These are phyloP conservation scores for Quercus lobata DNA, from an alignment of 331 rosid genomes.

Conservation along the genomic window DNA sequence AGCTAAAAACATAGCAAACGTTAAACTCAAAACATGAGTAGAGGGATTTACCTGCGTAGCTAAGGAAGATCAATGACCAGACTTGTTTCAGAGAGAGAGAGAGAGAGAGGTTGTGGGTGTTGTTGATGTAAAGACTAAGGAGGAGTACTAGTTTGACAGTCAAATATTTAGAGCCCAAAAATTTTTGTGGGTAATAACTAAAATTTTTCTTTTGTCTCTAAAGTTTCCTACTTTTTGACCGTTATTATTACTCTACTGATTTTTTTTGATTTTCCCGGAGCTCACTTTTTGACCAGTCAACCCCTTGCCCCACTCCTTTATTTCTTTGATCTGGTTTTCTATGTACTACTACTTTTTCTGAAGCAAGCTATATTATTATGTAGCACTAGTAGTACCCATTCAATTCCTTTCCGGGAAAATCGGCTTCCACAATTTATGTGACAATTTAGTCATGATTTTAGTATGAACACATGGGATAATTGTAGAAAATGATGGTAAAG, in stretches of 20 bases:
- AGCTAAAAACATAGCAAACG: not conserved
- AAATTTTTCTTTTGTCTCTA: constrained; percentile 1
- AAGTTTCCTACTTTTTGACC: constrained; percentile 23
- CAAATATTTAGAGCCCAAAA: constrained; percentile 26
- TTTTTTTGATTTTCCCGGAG: no score
- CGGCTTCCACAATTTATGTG: no score
- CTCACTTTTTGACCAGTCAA: constrained; percentile 60
- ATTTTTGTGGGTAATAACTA: constrained; percentile 4
- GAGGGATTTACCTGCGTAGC: constrained; percentile 21
- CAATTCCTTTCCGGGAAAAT: no score
- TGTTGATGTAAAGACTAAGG: not conserved
- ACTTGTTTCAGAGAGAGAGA: not conserved
- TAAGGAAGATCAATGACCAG: not conserved
- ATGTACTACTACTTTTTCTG: not conserved
- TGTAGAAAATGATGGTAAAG: no score
- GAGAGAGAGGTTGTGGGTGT: not conserved
- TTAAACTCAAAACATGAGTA: not conserved
- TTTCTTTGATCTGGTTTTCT: not conserved
- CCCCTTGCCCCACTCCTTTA: not conserved
- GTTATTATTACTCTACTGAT: no score
- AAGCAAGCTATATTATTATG: no score
- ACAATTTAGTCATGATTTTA: no score
- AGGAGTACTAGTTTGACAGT: constrained; percentile 17
- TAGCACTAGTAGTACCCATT: no score
- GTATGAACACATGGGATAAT: no score